Base-by-base conservation (phyloP, 768 basidiomycete species). In the Amanita jacksonii region DNA sequence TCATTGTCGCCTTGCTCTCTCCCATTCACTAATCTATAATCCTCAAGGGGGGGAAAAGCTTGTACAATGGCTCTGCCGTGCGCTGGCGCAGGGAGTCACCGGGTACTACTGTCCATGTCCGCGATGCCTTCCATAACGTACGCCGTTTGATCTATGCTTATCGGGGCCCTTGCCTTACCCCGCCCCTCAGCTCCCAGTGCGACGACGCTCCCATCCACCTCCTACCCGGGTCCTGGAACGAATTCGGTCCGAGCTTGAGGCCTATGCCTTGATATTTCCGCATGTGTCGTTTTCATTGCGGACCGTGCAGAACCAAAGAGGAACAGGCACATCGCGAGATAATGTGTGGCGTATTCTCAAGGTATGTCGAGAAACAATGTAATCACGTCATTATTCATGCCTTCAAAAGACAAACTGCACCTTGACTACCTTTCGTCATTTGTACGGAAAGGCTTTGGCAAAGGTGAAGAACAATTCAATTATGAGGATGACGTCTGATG, bases 51-150 rank as follows among this genome's bases (percentile, higher is more conserved):
- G 79, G 79, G 10, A 72, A 76, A 52, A 63, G 58, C 5, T 60
- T 94, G 19, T 90, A 87, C 54, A 65, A 65, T 19, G 90, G 90
- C 0, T 71, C 79, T 24, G 81, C 90, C 3, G 63, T 79, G 28
- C 77, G 86, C 16, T 85, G 88, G 81, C 72, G 78, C 46, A 70
- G 81, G 49, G 78, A 86, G 57, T 66, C 67, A 1, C 62, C 74
- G 2, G 94, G 94, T 3, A 96, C 93, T 5, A 79, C 75, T 8
- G 82, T 94, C 32, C 80, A 76, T 52, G 68, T 96, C 34, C 79
- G 87, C 16, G 94, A 97, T 59, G 81, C 87, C 2, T 99, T 96
- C 57, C 86, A 84, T 57, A 91, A 87, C 55, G 90, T 90, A 49
- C 34, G 77, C 16, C 15, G 44, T 15, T 36, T 23, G 18, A 41